Base-by-base conservation (phyloP, 2,329 filamentous ascomycete species). In the Exserohilum turcica region DNA sequence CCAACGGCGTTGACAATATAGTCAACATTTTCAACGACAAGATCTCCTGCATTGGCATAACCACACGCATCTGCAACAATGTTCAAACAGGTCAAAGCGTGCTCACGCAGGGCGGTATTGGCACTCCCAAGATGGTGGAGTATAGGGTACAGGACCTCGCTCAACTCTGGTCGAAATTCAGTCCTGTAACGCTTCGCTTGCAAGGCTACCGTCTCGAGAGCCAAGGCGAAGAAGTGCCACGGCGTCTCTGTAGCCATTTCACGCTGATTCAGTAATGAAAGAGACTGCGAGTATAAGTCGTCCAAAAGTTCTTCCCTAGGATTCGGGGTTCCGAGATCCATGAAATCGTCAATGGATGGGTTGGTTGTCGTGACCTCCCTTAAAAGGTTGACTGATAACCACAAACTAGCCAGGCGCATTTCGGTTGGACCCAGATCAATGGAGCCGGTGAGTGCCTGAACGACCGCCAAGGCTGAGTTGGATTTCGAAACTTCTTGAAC, bases 1-100 rank as follows among this genome's bases (percentile, higher is more conserved):
- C 90, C 91, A 13, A 99, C 86, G 0, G 94, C 91, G 68, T 97
- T 97, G 56, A 97, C 88, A 76, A 99, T 89, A 72, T 99, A 99
- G 74, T 99, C 94, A 13, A 91, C 92, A 56, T 99, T 99, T 46
- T 89, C 86, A 24, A 97, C 84, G 33, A 99, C 87, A 60, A 99
- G 79, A 13, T 90, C 86, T 21, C 88, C 88, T 4, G 93, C 88
- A 63, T 82, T 86, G 0, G 70, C 57, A 66, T 97, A 99, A 2
- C 84, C 85, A 65, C 91, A 97, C 0, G 88, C 82, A 2, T 75
- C 69, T 1, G 93, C 88, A n/a, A 97, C 79, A 15, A 86, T 84
- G 66, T 97, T 94, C 12, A 99, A 80, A 31, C 90, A 89, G 3
- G 86, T 84, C 58, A 97, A 88, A 5, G 93, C 91, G 72, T 97